Evolutionary conservation across 2,329 filamentous ascomycete species (phyloP).

Genomic region (Coniochaeta pulveracea): DNA sequence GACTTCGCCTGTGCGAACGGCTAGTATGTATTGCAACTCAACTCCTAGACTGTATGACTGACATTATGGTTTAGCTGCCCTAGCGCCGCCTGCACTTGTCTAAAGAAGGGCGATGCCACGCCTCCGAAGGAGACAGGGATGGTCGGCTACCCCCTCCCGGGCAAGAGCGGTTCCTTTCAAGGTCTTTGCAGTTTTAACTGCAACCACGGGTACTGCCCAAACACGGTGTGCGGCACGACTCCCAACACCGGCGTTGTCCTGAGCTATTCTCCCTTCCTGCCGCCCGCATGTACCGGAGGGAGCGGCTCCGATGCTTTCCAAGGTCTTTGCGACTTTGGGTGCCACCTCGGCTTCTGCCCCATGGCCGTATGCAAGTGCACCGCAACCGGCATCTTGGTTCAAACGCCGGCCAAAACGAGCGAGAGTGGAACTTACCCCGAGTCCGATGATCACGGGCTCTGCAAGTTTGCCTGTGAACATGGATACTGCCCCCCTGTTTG

Average conservation of each 20-base stretch:
- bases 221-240: slow-evolving; percentile 4
- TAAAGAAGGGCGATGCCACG: too few relatives aligned
- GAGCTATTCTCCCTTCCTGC: slow-evolving; percentile 5
- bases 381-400: background rate
- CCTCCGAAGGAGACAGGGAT: too few relatives aligned
- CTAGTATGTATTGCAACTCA: background rate
- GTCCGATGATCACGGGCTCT: background rate
- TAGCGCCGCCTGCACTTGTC: too few relatives aligned
- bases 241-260: background rate
- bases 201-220: slow-evolving; percentile 9
- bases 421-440: background rate
- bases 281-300: slow-evolving; percentile 1
- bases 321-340: slow-evolving; percentile 3
- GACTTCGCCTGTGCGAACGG: background rate
- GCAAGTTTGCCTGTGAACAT: background rate
- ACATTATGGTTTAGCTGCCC: too few relatives aligned
- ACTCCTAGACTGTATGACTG: background rate
- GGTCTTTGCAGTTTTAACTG: slow-evolving; percentile 6
- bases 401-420: background rate
- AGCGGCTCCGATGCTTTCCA: background rate
- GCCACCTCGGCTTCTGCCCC: slow-evolving; percentile 1
- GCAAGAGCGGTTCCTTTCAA: background rate
- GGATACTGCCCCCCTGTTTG: slow-evolving; percentile 2
- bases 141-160: too few relatives aligned
- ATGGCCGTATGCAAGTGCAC: background rate